These are phyloP conservation scores for Nakaseomyces kungkrabaensis DNA, from an alignment of 1,139 yeast species.

Conservation along the genomic window DNA sequence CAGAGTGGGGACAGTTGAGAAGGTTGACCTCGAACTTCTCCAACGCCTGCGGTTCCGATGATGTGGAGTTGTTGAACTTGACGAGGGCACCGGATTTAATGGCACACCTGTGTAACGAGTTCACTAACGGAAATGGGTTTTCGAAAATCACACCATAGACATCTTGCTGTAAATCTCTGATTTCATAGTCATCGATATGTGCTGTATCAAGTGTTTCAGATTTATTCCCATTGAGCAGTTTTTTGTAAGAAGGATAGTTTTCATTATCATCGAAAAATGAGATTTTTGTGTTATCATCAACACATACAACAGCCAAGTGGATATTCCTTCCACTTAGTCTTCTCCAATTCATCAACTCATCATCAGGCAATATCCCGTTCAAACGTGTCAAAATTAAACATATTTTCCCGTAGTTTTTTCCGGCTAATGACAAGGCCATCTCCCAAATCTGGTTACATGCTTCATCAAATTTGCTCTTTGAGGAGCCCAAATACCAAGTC, in stretches of 20 bases:
- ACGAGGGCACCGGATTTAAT: conserved; percentile 63
- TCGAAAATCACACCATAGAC: conserved; percentile 56
- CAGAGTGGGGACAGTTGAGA: conserved; percentile 61
- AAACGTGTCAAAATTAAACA: conserved; percentile 59
- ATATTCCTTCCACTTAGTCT: conserved; percentile 54
- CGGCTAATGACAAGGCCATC: conserved; percentile 36
- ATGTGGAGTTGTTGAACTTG: conserved; percentile 32
- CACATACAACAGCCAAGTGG: conserved; percentile 64
- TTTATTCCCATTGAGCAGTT: conserved; percentile 22
- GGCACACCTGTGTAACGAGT: conserved; percentile 62
- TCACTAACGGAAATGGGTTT: conserved; percentile 53
- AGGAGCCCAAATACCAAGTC: conserved; percentile 48
- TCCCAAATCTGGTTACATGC: conserved; percentile 53
- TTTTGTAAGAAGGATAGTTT: conserved; percentile 29
- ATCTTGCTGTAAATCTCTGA: conserved; percentile 45
- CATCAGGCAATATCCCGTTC: conserved; percentile 67
- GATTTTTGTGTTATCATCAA: conserved; percentile 51
- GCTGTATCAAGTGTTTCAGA: conserved; percentile 11
- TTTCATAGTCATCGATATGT: conserved; percentile 32
- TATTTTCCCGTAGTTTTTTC: conserved; percentile 41
- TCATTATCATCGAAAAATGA: conserved; percentile 35
- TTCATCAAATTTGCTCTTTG: conserved; percentile 43
- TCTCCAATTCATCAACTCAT: conserved; percentile 70
- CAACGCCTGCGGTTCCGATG: conserved; percentile 17
- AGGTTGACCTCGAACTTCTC: conserved; percentile 49